A percentile compares a stretch with the other conserved stretches of the same genome.
Conservation (phyloP, 2,329 filamentous ascomycete genomes). For the Botryosphaeria dothidea region DNA sequence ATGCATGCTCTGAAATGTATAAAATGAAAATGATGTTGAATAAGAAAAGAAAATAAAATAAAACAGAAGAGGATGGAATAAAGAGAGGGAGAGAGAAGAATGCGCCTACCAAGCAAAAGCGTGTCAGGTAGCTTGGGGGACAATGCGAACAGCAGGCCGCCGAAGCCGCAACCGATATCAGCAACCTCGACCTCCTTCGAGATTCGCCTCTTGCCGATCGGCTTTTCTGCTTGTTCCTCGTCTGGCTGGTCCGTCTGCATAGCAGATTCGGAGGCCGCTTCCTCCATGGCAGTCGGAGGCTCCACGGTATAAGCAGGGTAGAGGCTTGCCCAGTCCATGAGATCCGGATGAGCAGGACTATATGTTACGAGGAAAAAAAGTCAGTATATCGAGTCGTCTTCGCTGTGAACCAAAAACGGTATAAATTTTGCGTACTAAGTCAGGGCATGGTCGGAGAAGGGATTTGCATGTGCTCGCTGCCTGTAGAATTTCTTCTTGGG, state of each 20-base stretch:
- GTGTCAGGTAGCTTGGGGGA: slow-evolving; percentile 78
- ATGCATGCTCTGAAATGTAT: neutral
- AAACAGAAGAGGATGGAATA: neutral
- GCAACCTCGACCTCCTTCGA: slow-evolving; percentile 81
- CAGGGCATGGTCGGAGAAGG: slow-evolving; percentile 91
- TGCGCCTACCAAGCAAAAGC: slow-evolving; percentile 71
- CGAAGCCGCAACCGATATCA: slow-evolving; percentile 97
- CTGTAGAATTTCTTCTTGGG: slow-evolving; percentile 96
- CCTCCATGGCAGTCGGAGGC: slow-evolving; percentile 13
- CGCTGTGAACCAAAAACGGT: neutral
- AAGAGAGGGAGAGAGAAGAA: neutral
- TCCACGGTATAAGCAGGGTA: slow-evolving; percentile 70
- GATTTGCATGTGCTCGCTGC: slow-evolving; percentile 95
- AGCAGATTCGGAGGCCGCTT: neutral
- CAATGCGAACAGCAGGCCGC: slow-evolving; percentile 83
- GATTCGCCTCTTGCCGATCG: slow-evolving; percentile 34
- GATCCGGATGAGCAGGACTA: slow-evolving; percentile 74
- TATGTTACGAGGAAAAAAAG: neutral
- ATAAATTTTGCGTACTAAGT: slow-evolving; percentile 64
- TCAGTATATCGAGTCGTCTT: neutral
- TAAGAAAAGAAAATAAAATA: neutral
- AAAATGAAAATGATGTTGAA: neutral
- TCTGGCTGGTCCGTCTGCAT: slow-evolving; percentile 20
- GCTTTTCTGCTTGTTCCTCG: slow-evolving; percentile 28
- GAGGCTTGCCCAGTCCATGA: slow-evolving; percentile 89